Base-by-base conservation (phyloP, 2,329 filamentous ascomycete species). In the Colletotrichum sp. region DNA sequence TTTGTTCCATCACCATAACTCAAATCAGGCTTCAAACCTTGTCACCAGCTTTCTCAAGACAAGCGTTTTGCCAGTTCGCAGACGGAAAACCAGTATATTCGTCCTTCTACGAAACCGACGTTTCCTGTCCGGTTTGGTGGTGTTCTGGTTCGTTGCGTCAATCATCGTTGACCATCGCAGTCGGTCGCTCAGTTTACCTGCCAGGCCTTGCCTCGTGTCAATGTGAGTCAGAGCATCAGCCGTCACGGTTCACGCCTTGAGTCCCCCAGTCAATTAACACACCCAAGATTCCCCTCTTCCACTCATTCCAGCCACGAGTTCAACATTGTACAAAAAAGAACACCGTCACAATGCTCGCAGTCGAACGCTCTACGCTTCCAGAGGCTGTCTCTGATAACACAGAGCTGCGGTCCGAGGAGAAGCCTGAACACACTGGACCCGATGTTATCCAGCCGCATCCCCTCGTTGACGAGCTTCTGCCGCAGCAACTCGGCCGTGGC, bases 401-500 rank as follows among this genome's bases (percentile, higher is more conserved):
- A 49, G 73, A 76, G 16, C 69, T 60, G 16, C 67, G 62, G 39
- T 39, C 71, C 16, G 77, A 72, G 10, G 72, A 72, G 49, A 67
- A 69, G 26, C 30, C 66, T n/a, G 77, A 78, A 34, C 59, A 71
- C 63, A 73, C 76, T 60, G 77, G 77, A 4, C 77, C 77, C 16
- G 77, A 78, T 44, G 67, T 76, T 36, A 64, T 78, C 49, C 75
- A 77, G 60, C 69, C 77, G 13, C 77, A 78, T 28, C 83, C 82
- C 13, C 78, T 88, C 52, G 81, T 86, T 21, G 82, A 87, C 60
- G 81, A 84, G 28, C 78, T 88, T 12, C 83, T 82, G 36, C 76
- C 81, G 5, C 73, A 81, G 1, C 82, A 88, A 26, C 79, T 86
- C 28, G 83, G 86, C 21, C 84, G 84, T 24, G 89, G 89, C 18